phyloP scores from a whole-genome alignment of 23 red algal genomes.

The Gracilaria caudata region DNA sequence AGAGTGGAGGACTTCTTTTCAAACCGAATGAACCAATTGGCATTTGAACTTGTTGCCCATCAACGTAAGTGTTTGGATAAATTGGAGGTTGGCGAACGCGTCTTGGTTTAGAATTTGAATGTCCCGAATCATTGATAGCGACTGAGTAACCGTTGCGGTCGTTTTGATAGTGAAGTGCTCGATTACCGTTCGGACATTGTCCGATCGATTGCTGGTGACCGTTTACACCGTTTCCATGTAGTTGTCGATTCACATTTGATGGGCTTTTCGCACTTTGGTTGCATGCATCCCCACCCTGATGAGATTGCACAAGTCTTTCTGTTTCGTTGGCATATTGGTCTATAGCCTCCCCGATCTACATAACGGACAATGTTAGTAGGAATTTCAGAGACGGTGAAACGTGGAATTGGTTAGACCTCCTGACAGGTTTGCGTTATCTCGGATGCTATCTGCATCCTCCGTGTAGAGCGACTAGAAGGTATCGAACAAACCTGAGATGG shows the following conservation, averaged over 20 bases:
- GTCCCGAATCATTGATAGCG: background rate
- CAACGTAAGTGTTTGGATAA: background rate
- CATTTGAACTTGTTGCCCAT: background rate
- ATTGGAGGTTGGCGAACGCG: background rate
- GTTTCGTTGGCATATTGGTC: constrained; percentile 39
- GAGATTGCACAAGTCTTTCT: constrained; percentile 15
- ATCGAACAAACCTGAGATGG: background rate
- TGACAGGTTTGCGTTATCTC: background rate
- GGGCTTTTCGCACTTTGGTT: background rate
- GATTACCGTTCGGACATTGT: background rate
- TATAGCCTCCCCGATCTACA: constrained; percentile 56
- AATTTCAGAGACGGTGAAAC: constrained; percentile 4
- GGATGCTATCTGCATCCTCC: background rate
- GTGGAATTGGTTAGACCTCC: background rate
- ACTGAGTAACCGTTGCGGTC: background rate
- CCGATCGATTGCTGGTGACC: background rate
- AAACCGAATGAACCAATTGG: background rate
- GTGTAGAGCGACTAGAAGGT: background rate
- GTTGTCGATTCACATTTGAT: background rate
- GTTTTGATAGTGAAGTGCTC: background rate
- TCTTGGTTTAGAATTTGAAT: background rate
- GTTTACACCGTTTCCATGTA: background rate
- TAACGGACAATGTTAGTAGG: background rate
- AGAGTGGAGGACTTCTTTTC: background rate
- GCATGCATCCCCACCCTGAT: background rate